These are phyloP conservation scores for Pestalotiopsis sp. DNA, from an alignment of 2,329 filamentous ascomycete genomes.

Conservation along the genomic window DNA sequence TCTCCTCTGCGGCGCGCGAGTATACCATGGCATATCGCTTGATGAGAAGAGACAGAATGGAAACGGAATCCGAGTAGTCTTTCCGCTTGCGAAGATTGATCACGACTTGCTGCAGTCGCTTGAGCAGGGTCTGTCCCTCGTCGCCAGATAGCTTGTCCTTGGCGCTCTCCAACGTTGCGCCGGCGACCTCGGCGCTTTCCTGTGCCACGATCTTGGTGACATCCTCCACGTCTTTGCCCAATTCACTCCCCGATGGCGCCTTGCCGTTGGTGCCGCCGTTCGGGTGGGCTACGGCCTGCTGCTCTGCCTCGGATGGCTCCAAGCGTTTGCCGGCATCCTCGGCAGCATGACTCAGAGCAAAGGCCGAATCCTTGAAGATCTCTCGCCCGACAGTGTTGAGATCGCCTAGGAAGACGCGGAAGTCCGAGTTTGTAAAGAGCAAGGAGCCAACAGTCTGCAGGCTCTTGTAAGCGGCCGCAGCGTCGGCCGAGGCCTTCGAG, in stretches of 20 bases:
- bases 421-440: constrained; percentile 88
- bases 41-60: constrained; percentile 74
- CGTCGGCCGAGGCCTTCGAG: constrained; percentile 71
- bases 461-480: constrained; percentile 77
- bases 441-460: constrained; percentile 81
- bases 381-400: constrained; percentile 78
- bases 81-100: constrained; percentile 72
- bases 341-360: constrained; percentile 76
- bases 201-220: constrained; percentile 60
- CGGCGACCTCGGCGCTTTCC: constrained; percentile 29
- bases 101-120: constrained; percentile 78
- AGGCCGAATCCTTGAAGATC: constrained; percentile 85
- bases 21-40: constrained; percentile 80
- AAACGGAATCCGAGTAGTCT: constrained; percentile 87
- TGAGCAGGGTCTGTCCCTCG: constrained; percentile 72
- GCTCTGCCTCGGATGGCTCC: constrained; percentile 67
- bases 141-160: constrained; percentile 73
- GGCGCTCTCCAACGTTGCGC: constrained; percentile 66
- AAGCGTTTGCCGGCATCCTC: constrained; percentile 74
- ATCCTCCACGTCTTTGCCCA: constrained; percentile 60
- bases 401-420: constrained; percentile 83
- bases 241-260: constrained; percentile 62
- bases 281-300: constrained; percentile 50
- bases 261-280: constrained; percentile 28
- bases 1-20: constrained; percentile 71